These are phyloP conservation scores for Malania oleifera DNA, from an alignment of 164 flowering plant species.

Conservation along the genomic window DNA sequence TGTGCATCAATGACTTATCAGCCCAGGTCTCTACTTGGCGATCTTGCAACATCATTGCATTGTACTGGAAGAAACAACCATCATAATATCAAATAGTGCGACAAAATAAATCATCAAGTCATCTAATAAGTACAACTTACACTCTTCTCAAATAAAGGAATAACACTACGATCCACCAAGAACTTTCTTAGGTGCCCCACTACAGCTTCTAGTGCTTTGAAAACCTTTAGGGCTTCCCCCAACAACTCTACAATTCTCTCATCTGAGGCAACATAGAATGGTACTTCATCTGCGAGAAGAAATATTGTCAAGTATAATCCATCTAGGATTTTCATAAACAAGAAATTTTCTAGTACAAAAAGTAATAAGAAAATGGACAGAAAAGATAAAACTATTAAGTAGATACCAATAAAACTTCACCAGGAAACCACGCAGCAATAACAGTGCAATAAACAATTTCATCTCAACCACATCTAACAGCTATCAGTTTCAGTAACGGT, in stretches of 20 bases:
- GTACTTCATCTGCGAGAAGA: constrained; percentile 60
- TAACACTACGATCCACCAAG: constrained; percentile 82
- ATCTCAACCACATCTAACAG: too few relatives aligned
- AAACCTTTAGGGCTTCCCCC: constrained; percentile 76
- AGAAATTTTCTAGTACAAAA: too few relatives aligned
- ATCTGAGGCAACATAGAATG: constrained; percentile 61
- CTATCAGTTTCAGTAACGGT: too few relatives aligned
- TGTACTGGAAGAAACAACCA: constrained; percentile 36
- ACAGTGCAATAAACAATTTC: too few relatives aligned
- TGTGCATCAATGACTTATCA: constrained; percentile 40
- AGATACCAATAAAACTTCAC: too few relatives aligned
- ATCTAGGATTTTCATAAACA: too few relatives aligned
- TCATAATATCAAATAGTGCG: not conserved
- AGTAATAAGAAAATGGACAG: too few relatives aligned
- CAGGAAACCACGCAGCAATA: too few relatives aligned
- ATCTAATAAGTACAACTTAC: constrained; percentile 37
- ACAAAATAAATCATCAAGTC: not conserved
- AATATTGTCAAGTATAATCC: too few relatives aligned
- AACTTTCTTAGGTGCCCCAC: constrained; percentile 86
- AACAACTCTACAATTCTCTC: constrained; percentile 89
- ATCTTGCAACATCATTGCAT: constrained; percentile 47
- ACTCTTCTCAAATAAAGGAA: constrained; percentile 81
- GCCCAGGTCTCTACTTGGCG: constrained; percentile 43
- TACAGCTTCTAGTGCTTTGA: constrained; percentile 75
- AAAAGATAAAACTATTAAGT: too few relatives aligned